These are phyloP conservation scores for Hypoxylon perforatum DNA, from an alignment of 495 filamentous ascomycete genomes.

Conservation along the genomic window DNA sequence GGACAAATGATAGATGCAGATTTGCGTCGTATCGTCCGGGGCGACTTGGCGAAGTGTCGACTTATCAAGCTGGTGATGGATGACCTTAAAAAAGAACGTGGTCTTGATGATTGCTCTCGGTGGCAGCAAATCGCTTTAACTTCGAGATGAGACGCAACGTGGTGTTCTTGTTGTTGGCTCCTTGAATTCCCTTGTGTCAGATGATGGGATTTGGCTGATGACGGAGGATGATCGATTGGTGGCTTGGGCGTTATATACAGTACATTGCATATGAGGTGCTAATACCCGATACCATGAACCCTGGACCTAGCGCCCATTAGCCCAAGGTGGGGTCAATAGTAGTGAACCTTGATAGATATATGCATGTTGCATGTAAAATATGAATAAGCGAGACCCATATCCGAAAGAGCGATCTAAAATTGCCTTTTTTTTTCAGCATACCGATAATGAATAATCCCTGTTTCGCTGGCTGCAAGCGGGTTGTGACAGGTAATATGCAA, in stretches of 20 bases:
- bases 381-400: no score
- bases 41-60: slow-evolving; percentile 2
- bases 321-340: no score
- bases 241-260: background rate
- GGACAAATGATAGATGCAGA: slow-evolving; percentile 42
- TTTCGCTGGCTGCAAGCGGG: no score
- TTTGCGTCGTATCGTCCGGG: slow-evolving; percentile 25
- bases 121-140: background rate
- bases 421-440: no score
- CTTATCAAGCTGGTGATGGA: slow-evolving; percentile 15
- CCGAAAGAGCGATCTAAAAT: no score
- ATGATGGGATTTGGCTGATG: slow-evolving; percentile 23
- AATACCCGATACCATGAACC: no score
- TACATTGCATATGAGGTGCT: background rate
- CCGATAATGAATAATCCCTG: no score
- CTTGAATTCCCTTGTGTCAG: slow-evolving; percentile 17
- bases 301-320: no score
- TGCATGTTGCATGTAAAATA: no score
- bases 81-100: background rate
- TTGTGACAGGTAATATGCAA: no score
- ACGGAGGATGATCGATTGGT: background rate
- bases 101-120: slow-evolving; percentile 19
- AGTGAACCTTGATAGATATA: no score
- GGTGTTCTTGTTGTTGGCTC: slow-evolving; percentile 11
- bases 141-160: slow-evolving; percentile 9